Base-by-base conservation (phyloP, 768 basidiomycete species). In the Kwoniella mangroviensis region DNA sequence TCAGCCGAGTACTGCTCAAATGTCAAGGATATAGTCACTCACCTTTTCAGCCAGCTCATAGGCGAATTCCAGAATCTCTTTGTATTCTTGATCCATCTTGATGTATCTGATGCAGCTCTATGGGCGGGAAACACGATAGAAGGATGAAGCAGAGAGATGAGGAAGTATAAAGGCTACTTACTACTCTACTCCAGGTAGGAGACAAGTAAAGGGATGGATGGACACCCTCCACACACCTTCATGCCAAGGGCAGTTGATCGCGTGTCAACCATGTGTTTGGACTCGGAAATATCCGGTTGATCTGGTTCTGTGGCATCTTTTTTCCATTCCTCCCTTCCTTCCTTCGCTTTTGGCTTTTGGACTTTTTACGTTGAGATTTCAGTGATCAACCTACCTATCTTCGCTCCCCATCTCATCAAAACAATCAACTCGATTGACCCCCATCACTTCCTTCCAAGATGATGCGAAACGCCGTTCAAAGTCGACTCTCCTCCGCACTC, bases 11-110 rank as follows among this genome's bases (percentile, higher is more conserved):
- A 17, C 21, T 66, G 22, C 12, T 34, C 34, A 4, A 34, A 7
- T 4, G 6, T 34, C 19, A 17, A 49, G 1, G 19, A 49, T 13
- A 3, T 13, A 43, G 13, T 13, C 42, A 49, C 67, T 63, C 11
- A 73, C 75, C 65, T 62, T 65, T 34, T 73, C 69, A 19, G 75
- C 75, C 11, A 76, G 73, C 24, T 61, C 68, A 42, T 71, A 70
- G 12, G 75, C 73, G 49, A 73, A 76, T 10, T 71, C 75, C 0
- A 73, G 62, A 7, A 73, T 62, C 53, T 70, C 68, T 49, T 72
- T 65, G 45, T 76, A 76, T 24, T 66, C 42, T 15, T 63, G n/a
- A 10, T 56, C 61, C 68, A 69, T 69, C 26, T 55, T 41, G 42
- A 28, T 58, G 56, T 51, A 17, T 21, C 21, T 51, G 9, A 34